Base-by-base conservation (phyloP, 108 stramenopile species). In the Cyclotella cryptica region DNA sequence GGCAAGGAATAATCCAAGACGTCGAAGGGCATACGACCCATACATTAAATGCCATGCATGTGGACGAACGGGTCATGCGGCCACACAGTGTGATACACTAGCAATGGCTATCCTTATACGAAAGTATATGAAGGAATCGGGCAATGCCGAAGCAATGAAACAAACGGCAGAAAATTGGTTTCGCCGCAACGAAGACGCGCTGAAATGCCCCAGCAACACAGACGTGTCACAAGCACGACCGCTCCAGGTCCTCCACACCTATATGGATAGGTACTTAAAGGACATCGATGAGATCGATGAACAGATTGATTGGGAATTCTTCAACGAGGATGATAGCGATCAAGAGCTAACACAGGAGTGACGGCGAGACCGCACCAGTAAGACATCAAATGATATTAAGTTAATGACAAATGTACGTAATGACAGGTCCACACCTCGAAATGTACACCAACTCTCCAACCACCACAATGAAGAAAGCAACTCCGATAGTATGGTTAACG, bases 1-100 rank as follows among this genome's bases (percentile, higher is more conserved):
- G 35, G 35, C 4, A 35, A 35, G 35, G 35, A 35, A 35, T 35
- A 35, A 35, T 6, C 2, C 35, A 35, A 2, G 6, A 35, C 35
- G 35, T 57, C 7, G 55, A 21, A 7, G 55, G 55, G 22, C 39
- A 42, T 62, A 26, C 35, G 61, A 62, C 39, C 61, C 61, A 10
- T 41, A 3, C 17, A 62, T 62, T 21, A 14, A 40, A 62, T 62
- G 61, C 61, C n/a, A 42, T 41, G 61, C 61, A 8, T 51, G 49
- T 21, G 49, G 49, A 18, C 49, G 49, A 6, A 19, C 49, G 19
- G 49, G 49, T 3, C 49, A 51, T 51, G 18, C 18, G 3, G 49
- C 49, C 49, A 21, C 18, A 4, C 49, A 21, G 19, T 51, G 22
- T 42, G 17, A 15, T 30, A 21, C 17, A 14, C 57, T 58, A 13